Conservation (phyloP, 2,329 filamentous ascomycete species). For the Aspergillus sp. region DNA sequence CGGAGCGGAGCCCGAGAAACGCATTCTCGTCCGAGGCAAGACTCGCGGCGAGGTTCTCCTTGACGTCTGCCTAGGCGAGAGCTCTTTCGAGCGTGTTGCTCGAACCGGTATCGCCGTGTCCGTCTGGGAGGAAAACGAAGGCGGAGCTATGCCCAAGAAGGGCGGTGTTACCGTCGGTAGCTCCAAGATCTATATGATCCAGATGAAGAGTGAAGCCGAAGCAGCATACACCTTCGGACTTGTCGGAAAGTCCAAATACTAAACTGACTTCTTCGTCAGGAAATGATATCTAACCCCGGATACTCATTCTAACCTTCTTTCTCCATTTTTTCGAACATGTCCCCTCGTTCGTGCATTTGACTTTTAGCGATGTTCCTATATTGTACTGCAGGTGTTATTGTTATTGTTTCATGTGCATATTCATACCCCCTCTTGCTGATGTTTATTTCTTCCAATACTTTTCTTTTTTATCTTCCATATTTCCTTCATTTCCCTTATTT, state of each 20-base stretch:
- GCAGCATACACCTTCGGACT: conserved; percentile 58
- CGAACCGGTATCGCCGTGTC: conserved; percentile 85
- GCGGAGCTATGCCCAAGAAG: conserved; percentile 57
- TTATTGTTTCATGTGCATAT: not conserved
- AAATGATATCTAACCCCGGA: no score
- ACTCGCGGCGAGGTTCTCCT: conserved; percentile 68
- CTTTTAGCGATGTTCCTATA: not conserved
- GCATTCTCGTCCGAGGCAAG: conserved; percentile 75
- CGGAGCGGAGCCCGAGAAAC: conserved; percentile 74
- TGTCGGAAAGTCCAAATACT: conserved; percentile 56
- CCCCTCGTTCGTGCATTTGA: not conserved
- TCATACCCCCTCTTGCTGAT: not conserved
- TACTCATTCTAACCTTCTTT: not conserved
- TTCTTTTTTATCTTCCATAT: not conserved
- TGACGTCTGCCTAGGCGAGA: conserved; percentile 81
- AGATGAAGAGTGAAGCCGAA: conserved; percentile 58
- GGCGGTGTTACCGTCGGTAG: conserved; percentile 61
- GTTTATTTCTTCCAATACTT: not conserved
- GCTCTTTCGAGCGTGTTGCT: conserved; percentile 80
- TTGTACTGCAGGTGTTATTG: not conserved
- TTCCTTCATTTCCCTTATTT: not conserved
- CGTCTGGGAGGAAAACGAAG: conserved; percentile 77
- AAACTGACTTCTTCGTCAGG: not conserved
- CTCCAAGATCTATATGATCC: conserved; percentile 66
- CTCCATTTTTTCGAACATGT: no score